A percentile compares a stretch with the other conserved stretches of the same genome.
phyloP scores from a whole-genome alignment of 441 rosid species.

The Populus hybrid region DNA sequence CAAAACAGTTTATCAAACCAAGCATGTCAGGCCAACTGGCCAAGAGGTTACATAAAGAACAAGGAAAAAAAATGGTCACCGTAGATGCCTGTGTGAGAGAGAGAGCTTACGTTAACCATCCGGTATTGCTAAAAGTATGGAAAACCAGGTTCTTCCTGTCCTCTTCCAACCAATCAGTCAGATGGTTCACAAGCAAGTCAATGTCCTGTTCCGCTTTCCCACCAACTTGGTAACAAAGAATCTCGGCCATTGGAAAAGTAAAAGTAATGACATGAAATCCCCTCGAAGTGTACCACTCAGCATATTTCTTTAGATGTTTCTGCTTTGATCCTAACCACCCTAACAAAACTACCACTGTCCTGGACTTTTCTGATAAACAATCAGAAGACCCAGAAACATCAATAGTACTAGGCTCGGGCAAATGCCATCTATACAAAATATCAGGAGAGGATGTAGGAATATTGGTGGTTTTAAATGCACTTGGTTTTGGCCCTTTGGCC shows the following conservation, averaged over 20 bases:
- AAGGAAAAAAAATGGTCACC: background rate
- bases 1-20: conserved; percentile 8
- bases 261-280: conserved; percentile 95
- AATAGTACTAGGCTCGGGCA: conserved; percentile 60
- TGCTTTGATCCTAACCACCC: conserved; percentile 99
- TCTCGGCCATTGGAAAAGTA: conserved; percentile 82
- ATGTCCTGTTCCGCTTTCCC: conserved; percentile 87
- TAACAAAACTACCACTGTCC: conserved; percentile 83
- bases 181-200: conserved; percentile 76
- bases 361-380: conserved; percentile 58
- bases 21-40: conserved; percentile 16
- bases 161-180: conserved; percentile 90
- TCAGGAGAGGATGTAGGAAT: conserved; percentile 50
- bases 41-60: background rate
- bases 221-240: conserved; percentile 80
- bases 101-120: conserved; percentile 81
- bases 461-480: conserved; percentile 25
- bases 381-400: conserved; percentile 52
- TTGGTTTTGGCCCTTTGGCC: conserved; percentile 61
- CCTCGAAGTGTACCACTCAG: conserved; percentile 84
- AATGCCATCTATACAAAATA: conserved; percentile 82
- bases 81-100: background rate
- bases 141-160: conserved; percentile 79
- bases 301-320: conserved; percentile 84
- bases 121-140: conserved; percentile 97